phyloP scores from a whole-genome alignment of 2,329 filamentous ascomycete species.

The Clarireedia sp. region DNA sequence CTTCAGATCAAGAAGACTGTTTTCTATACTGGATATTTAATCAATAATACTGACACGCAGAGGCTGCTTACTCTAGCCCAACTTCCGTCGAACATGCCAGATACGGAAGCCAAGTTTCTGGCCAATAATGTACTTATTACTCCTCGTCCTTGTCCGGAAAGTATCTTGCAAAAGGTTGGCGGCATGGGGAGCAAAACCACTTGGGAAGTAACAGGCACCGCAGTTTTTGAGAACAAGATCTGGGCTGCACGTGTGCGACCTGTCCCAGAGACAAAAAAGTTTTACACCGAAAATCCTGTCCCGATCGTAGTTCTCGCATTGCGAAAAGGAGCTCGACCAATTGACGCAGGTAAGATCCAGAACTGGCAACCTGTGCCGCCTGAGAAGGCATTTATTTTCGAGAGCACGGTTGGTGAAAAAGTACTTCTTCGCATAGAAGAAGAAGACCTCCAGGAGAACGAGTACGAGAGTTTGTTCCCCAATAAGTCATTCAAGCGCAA shows the following conservation, averaged over 20 bases:
- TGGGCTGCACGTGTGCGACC: constrained; percentile 82
- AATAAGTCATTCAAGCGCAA: constrained; percentile 56
- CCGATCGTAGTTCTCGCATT: constrained; percentile 80
- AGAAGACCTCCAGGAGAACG: constrained; percentile 54
- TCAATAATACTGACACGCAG: constrained; percentile 63
- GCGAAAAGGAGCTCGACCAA: constrained; percentile 64
- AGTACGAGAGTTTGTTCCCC: constrained; percentile 54
- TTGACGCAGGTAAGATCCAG: constrained; percentile 73
- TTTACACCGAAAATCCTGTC: constrained; percentile 70
- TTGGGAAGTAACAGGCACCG: constrained; percentile 77
- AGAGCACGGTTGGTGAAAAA: constrained; percentile 81
- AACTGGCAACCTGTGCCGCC: constrained; percentile 72
- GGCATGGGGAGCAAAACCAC: constrained; percentile 75
- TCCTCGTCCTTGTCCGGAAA: constrained; percentile 62
- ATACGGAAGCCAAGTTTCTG: constrained; percentile 69
- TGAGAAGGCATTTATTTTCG: constrained; percentile 67
- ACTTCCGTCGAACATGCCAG: constrained; percentile 52
- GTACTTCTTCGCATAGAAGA: constrained; percentile 72
- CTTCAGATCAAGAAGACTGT: constrained; percentile 78
- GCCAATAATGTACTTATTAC: constrained; percentile 90
- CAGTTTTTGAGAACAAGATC: constrained; percentile 67
- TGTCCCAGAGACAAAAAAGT: constrained; percentile 55
- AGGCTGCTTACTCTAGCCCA: constrained; percentile 63
- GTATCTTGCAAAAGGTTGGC: constrained; percentile 74
- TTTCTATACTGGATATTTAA: constrained; percentile 88